Percentiles rank a stretch among this genome's conserved stretches.
These are phyloP conservation scores for Cruciata laevipes DNA, from an alignment of 257 asterid species.

Conservation along the genomic window DNA sequence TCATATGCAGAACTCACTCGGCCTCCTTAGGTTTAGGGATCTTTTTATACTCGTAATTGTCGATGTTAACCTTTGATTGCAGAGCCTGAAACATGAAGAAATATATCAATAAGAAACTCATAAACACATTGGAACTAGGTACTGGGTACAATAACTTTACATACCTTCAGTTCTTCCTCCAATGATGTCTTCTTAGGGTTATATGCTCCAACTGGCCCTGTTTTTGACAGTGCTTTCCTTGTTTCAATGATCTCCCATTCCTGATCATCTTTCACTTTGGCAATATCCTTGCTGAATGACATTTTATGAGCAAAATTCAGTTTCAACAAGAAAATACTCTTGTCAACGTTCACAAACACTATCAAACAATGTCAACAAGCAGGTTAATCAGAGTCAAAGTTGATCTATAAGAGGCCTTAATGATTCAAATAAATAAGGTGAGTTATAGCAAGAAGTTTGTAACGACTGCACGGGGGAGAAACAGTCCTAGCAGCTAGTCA, in stretches of 20 bases:
- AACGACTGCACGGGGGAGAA: not conserved
- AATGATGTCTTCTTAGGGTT: slow-evolving; percentile 67
- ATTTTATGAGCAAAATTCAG: slow-evolving; percentile 7
- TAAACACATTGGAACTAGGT: not conserved
- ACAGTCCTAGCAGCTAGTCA: not conserved
- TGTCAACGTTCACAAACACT: not conserved
- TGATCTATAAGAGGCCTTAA: not conserved
- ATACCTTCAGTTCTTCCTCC: slow-evolving; percentile 88
- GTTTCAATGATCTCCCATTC: slow-evolving; percentile 95
- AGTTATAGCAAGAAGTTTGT: not conserved
- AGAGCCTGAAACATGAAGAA: slow-evolving; percentile 42
- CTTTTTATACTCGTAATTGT: slow-evolving; percentile 80
- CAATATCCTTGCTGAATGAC: slow-evolving; percentile 79
- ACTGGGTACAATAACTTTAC: slow-evolving; percentile 5
- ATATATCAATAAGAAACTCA: not conserved
- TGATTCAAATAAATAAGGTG: not conserved
- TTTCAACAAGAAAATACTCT: not conserved
- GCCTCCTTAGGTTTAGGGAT: slow-evolving; percentile 61
- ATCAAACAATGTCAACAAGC: not conserved
- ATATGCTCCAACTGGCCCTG: slow-evolving; percentile 73
- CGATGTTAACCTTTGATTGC: slow-evolving; percentile 72
- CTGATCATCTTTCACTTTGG: slow-evolving; percentile 80
- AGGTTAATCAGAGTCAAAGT: not conserved
- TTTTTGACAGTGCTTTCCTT: slow-evolving; percentile 68
- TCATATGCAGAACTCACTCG: slow-evolving; percentile 14